phyloP scores from a whole-genome alignment of 805 yeast genomes.

The Debaryomyces maramus region DNA sequence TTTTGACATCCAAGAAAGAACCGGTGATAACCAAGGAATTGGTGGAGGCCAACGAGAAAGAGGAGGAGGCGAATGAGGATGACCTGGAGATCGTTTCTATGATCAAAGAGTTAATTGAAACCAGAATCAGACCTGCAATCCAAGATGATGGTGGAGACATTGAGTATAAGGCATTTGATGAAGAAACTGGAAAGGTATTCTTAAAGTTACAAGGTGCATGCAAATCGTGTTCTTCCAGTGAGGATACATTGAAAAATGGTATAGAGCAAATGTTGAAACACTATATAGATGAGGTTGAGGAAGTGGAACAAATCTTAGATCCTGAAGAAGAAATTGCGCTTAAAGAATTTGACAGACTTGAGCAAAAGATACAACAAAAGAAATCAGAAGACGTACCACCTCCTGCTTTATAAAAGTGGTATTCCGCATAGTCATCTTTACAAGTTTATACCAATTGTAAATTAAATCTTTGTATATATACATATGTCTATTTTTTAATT shows the following conservation, averaged over 20 bases:
- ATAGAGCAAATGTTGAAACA: slow-evolving; percentile 97
- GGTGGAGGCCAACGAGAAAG: slow-evolving; percentile 37
- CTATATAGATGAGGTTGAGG: slow-evolving; percentile 91
- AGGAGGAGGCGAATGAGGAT: slow-evolving; percentile 50
- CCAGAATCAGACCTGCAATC: slow-evolving; percentile 86
- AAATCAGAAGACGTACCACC: slow-evolving; percentile 24
- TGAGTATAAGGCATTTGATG: slow-evolving; percentile 82
- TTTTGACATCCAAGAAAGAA: slow-evolving; percentile 36
- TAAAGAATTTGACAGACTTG: slow-evolving; percentile 82
- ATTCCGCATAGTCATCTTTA: too few species aligned
- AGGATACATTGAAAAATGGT: slow-evolving; percentile 91
- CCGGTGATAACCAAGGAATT: slow-evolving; percentile 44
- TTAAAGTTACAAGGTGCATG: slow-evolving; percentile 95
- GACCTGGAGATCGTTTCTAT: slow-evolving; percentile 73
- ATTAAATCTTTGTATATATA: neutral
- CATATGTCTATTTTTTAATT: slow-evolving; percentile 6
- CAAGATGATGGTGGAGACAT: slow-evolving; percentile 88
- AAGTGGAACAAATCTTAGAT: slow-evolving; percentile 84
- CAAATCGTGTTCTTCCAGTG: slow-evolving; percentile 86
- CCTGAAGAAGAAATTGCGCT: slow-evolving; percentile 73
- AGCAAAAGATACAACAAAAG: slow-evolving; percentile 40
- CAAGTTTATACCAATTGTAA: too few species aligned
- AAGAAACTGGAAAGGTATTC: slow-evolving; percentile 82
- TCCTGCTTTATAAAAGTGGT: slow-evolving; percentile 14
- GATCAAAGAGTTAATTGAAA: slow-evolving; percentile 89